Conservation (phyloP, 305 asterid species). For the Ajuga reptans region DNA sequence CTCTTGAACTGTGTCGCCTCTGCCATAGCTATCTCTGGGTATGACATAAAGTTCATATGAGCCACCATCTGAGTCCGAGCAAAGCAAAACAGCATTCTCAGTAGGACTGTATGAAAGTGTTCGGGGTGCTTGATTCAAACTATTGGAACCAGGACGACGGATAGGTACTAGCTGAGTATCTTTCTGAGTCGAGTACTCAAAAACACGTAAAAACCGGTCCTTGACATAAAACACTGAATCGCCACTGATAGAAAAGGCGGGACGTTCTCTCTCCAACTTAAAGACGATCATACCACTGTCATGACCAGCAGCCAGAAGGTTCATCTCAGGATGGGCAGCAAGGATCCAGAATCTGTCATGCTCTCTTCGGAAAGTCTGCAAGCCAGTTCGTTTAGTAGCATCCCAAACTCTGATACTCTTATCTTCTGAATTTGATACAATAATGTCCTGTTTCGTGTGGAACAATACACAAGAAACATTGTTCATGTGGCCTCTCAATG, state of each 20-base stretch:
- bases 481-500: constrained; percentile 90
- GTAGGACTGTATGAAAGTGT: too few species aligned
- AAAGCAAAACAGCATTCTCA: too few species aligned
- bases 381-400: constrained; percentile 85
- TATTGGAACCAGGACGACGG: constrained; percentile 45
- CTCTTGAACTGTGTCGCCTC: too few species aligned
- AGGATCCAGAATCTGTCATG: constrained; percentile 94
- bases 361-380: constrained; percentile 89
- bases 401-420: constrained; percentile 80
- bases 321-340: constrained; percentile 85
- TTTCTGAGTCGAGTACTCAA: constrained; percentile 42
- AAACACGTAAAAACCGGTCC: constrained; percentile 52
- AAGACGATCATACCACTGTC: constrained; percentile 91
- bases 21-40: too few species aligned
- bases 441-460: constrained; percentile 76
- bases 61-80: too few species aligned
- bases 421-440: constrained; percentile 75
- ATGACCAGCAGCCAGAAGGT: constrained; percentile 90
- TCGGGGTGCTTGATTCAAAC: constrained; percentile 55
- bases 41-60: too few species aligned
- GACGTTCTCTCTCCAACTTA: constrained; percentile 88
- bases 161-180: constrained; percentile 47
- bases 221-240: constrained; percentile 67
- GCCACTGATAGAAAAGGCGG: constrained; percentile 65
- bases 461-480: constrained; percentile 84